Conservation (phyloP, 371 early-diverging fungal genomes). For the Actinomortierella ambigua region DNA sequence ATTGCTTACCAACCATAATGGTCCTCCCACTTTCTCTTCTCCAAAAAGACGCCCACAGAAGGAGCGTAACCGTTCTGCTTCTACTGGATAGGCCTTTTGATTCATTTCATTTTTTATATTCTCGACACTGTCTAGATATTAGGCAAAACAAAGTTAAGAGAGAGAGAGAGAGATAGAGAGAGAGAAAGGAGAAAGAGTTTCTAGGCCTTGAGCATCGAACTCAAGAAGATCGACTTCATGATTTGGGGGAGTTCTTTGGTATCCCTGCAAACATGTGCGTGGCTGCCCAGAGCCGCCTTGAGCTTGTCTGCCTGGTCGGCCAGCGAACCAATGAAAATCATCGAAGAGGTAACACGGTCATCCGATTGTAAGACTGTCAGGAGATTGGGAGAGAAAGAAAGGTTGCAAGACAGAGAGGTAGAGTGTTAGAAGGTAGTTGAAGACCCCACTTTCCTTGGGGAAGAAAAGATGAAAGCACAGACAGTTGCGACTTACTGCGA, state of each 20-base stretch:
- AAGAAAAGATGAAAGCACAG: slow-evolving; percentile 25
- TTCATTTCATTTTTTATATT: too few species aligned
- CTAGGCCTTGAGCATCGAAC: slow-evolving; percentile 69
- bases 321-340: slow-evolving; percentile 75
- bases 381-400: neutral
- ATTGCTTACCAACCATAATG: too few species aligned
- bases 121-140: too few species aligned
- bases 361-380: slow-evolving; percentile 65
- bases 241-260: slow-evolving; percentile 84
- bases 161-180: too few species aligned
- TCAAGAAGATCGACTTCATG: slow-evolving; percentile 76
- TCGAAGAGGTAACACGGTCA: slow-evolving; percentile 70
- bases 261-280: slow-evolving; percentile 71
- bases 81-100: too few species aligned
- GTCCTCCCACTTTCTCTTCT: too few species aligned
- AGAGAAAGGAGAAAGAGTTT: neutral
- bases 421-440: slow-evolving; percentile 2
- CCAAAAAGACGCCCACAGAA: too few species aligned
- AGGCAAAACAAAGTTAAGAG: too few species aligned
- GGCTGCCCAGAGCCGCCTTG: slow-evolving; percentile 65
- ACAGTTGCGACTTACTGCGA: slow-evolving; percentile 57
- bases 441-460: neutral
- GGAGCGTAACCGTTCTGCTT: too few species aligned
- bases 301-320: slow-evolving; percentile 71
- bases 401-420: neutral